A percentile compares a stretch with the other conserved stretches of the same genome.
Conservation (phyloP, 306 rosid genomes). For the Corylus avellana region DNA sequence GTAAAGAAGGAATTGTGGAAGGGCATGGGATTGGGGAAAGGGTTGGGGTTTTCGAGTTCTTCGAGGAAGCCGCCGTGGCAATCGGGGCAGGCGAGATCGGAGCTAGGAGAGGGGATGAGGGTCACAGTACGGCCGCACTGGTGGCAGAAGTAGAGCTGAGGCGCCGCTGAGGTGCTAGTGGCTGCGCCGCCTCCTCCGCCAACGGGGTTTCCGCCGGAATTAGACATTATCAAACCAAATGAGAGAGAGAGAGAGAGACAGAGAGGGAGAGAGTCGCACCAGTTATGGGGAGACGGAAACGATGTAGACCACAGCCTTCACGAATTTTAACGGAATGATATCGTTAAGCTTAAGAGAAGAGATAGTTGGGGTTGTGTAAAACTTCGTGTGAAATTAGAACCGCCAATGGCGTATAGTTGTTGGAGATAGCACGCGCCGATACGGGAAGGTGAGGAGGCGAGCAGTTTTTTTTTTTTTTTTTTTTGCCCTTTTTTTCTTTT, state of each 20-base stretch:
- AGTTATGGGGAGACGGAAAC: too few species aligned
- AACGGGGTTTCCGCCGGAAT: conserved; percentile 49
- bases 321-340: too few species aligned
- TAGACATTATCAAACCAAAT: conserved; percentile 54
- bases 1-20: conserved; percentile 43
- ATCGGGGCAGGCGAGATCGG: conserved; percentile 67
- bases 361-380: too few species aligned
- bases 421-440: too few species aligned
- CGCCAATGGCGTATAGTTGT: too few species aligned
- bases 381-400: too few species aligned
- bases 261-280: not conserved
- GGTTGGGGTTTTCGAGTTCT: conserved; percentile 56
- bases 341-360: too few species aligned
- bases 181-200: conserved; percentile 21
- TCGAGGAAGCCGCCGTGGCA: conserved; percentile 72
- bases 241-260: conserved; percentile 5
- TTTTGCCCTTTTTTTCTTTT: too few species aligned
- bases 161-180: conserved; percentile 21
- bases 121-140: conserved; percentile 64
- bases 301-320: too few species aligned
- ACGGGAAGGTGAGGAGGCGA: too few species aligned
- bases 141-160: conserved; percentile 72
- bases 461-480: too few species aligned
- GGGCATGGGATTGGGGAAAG: conserved; percentile 40
- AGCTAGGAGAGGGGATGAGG: conserved; percentile 49